Percentiles rank a stretch among this genome's conserved stretches.
phyloP scores from a whole-genome alignment of 176 grass and related monocot genomes.

The Ananas comosus region DNA sequence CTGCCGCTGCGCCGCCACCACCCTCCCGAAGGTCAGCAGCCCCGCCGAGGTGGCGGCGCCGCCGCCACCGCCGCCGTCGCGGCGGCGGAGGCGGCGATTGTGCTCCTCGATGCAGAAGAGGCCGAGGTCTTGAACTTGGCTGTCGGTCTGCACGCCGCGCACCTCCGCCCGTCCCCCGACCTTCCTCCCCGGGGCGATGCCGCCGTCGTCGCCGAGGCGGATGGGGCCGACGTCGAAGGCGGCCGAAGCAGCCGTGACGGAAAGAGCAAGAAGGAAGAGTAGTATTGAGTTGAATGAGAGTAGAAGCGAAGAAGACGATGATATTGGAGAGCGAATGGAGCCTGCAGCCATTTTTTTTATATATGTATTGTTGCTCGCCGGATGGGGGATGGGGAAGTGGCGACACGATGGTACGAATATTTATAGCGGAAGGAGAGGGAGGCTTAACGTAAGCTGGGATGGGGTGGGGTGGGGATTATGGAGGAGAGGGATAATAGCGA shows the following conservation, averaged over 20 bases:
- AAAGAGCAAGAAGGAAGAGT: not conserved
- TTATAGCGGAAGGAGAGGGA: not conserved
- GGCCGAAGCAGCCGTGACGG: not conserved
- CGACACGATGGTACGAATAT: too few species aligned
- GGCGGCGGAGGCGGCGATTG: slow-evolving; percentile 28
- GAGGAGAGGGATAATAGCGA: not conserved
- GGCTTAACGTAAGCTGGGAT: not conserved
- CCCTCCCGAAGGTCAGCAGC: slow-evolving; percentile 47
- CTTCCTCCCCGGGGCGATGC: slow-evolving; percentile 35
- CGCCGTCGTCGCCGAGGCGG: not conserved
- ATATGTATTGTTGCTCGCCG: too few species aligned
- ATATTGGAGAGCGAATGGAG: too few species aligned
- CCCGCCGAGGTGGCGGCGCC: not conserved
- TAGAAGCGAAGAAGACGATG: not conserved
- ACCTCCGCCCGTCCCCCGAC: slow-evolving; percentile 55
- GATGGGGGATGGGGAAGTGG: too few species aligned
- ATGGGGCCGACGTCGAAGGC: not conserved
- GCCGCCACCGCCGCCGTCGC: not conserved
- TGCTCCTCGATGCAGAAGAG: slow-evolving; percentile 65
- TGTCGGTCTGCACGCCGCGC: slow-evolving; percentile 46
- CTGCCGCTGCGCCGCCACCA: slow-evolving; percentile 67
- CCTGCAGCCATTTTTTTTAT: too few species aligned
- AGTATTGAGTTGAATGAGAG: not conserved
- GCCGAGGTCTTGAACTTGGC: slow-evolving; percentile 76
- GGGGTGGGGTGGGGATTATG: not conserved